phyloP scores from a whole-genome alignment of 192 early-diverging fungal genomes.

The Backusella macrospora region DNA sequence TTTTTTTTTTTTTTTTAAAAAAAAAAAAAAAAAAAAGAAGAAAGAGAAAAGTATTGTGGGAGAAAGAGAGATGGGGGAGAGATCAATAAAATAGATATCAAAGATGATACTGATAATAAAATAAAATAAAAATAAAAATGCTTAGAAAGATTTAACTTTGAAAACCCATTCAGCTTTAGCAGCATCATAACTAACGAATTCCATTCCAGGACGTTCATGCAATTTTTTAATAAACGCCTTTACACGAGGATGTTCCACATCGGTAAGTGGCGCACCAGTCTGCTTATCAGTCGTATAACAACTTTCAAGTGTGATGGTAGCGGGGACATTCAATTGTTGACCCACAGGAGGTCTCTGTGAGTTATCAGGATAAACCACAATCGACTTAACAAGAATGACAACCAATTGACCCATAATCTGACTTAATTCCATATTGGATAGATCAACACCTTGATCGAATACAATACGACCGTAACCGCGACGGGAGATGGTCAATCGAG shows the following conservation, averaged over 20 bases:
- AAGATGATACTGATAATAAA: not conserved
- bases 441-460: conserved; percentile 84
- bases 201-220: conserved; percentile 70
- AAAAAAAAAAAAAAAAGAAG: not conserved
- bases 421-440: conserved; percentile 60
- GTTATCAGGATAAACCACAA: conserved; percentile 86
- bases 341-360: conserved; percentile 79
- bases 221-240: conserved; percentile 72
- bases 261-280: conserved; percentile 65
- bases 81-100: too few species aligned
- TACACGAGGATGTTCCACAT: conserved; percentile 69
- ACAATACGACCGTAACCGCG: conserved; percentile 71
- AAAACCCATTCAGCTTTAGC: conserved; percentile 90
- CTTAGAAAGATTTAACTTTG: conserved; percentile 79
- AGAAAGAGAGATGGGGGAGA: not conserved
- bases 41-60: not conserved
- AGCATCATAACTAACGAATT: conserved; percentile 75
- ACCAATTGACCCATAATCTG: conserved; percentile 82
- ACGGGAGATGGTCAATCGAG: conserved; percentile 75
- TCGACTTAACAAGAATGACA: conserved; percentile 66
- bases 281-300: conserved; percentile 88
- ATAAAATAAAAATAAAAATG: too few species aligned
- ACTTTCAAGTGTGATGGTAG: conserved; percentile 70
- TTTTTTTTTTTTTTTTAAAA: conserved; percentile 4
- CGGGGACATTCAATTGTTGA: conserved; percentile 86